A percentile compares a stretch with the other conserved stretches of the same genome.
Evolutionary conservation across 2,329 filamentous ascomycete species (phyloP).

Genomic region (Diaporthe sp.): DNA sequence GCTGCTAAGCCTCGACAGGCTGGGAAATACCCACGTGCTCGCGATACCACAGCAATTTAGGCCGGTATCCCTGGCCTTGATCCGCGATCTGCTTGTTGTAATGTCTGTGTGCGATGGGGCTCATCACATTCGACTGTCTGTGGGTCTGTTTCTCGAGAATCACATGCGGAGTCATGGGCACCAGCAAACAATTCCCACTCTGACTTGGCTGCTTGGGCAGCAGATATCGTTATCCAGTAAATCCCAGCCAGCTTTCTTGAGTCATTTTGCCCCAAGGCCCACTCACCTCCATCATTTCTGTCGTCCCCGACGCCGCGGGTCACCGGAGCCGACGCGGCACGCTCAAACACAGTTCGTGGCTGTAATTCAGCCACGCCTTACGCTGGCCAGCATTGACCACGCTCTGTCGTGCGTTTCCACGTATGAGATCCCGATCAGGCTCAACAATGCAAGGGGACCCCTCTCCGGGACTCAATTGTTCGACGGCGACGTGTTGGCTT

Average conservation of each 20-base stretch:
- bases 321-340: slow-evolving; percentile 21
- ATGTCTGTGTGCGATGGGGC: slow-evolving; percentile 14
- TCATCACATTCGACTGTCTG: not conserved
- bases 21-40: slow-evolving; percentile 7
- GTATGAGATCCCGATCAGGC: not conserved
- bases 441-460: not conserved
- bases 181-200: not conserved
- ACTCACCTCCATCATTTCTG: slow-evolving; percentile 17
- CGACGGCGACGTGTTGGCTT: not conserved
- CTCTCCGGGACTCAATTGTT: not conserved
- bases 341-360: slow-evolving; percentile 1
- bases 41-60: not conserved
- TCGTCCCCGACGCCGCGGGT: slow-evolving; percentile 21
- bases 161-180: slow-evolving; percentile 23
- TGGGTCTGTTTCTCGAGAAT: slow-evolving; percentile 6
- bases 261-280: slow-evolving; percentile 21
- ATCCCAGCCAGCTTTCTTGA: slow-evolving; percentile 23
- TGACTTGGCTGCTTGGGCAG: slow-evolving; percentile 23
- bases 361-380: not conserved
- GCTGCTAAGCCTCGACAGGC: slow-evolving; percentile 16
- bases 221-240: not conserved
- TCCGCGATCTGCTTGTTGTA: not conserved
- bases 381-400: not conserved
- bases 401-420: not conserved
- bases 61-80: not conserved